Conservation (phyloP, 164 flowering plant genomes). For the Kingdonia uniflora region DNA sequence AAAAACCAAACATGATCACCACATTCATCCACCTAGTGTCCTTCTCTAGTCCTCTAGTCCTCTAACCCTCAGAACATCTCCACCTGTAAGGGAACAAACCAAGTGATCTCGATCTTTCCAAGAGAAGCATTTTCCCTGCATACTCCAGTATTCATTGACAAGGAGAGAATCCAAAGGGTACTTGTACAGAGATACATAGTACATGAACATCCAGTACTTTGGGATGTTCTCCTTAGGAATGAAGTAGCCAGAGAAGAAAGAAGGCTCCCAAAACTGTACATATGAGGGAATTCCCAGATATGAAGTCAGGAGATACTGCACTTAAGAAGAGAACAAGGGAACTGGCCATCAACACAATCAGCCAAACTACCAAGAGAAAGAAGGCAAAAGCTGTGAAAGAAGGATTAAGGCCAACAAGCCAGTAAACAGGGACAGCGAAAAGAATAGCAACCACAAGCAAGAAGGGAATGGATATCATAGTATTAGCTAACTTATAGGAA, state of each 20-base stretch:
- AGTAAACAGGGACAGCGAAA: slow-evolving; percentile 68
- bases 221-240: slow-evolving; percentile 84
- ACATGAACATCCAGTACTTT: slow-evolving; percentile 89
- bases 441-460: slow-evolving; percentile 58
- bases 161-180: slow-evolving; percentile 74
- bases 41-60: slow-evolving; percentile 60
- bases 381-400: slow-evolving; percentile 52
- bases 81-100: slow-evolving; percentile 50
- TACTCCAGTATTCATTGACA: slow-evolving; percentile 74
- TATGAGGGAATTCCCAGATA: slow-evolving; percentile 79
- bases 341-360: slow-evolving; percentile 82
- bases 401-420: slow-evolving; percentile 89
- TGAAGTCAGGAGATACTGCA: slow-evolving; percentile 78
- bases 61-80: slow-evolving; percentile 55
- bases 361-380: slow-evolving; percentile 71
- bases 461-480: slow-evolving; percentile 74
- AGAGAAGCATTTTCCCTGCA: slow-evolving; percentile 48
- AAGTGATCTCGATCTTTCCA: slow-evolving; percentile 17
- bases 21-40: slow-evolving; percentile 78
- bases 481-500: slow-evolving; percentile 83
- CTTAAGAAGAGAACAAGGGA: slow-evolving; percentile 81
- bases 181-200: slow-evolving; percentile 71
- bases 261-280: slow-evolving; percentile 80
- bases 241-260: slow-evolving; percentile 96
- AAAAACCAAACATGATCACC: slow-evolving; percentile 80